Evolutionary conservation across 1,284 basidiomycete genomes (phyloP), one percentile per base, ranked within the genome.

Genomic region (Cystobasidiaceae sp.): DNA sequence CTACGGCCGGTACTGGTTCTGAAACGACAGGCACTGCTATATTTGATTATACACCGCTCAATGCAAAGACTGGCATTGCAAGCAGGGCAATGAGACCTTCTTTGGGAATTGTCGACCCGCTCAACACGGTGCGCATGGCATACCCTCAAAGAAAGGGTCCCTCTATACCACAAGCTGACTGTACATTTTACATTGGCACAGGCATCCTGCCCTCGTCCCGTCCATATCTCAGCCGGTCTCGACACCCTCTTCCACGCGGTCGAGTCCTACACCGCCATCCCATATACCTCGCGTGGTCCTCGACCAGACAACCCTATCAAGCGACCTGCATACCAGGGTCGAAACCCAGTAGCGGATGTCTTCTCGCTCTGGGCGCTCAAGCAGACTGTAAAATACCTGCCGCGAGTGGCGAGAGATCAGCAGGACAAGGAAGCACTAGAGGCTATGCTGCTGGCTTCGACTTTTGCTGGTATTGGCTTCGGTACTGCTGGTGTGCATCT

Each of bases 11-110:
- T 56, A 97, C 93, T n/a, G 93, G 93, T 13, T 52, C 56, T 13
- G 37, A 97, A 78, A 97, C 94, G 0, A 97, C 93, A 2, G 94
- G 94, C n/a, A 90, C 94, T 0, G 91, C 94, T 15, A 97, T 97
- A 71, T 84, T 96, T 52, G 94, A 97, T 76, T 88, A 93, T 67
- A 86, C 76, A 0, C 91, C 90, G 0, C 84, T 84, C 73, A 84
- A 86, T 15, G 94, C 96, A 83, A 97, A 97, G 81, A 97, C 93
- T 11, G 93, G 94, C 52, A 97, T 97, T 70, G 89, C 93, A 1
- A 92, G 84, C 72, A 85, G 93, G 46, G 89, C 93, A 1, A 80
- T 97, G 76, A 92, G 94, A 70, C 93, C 93, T 0, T 83, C 86
- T 5, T 80, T 97, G 23, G 93, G 94, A 33, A 88, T 93, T 73